Base-by-base conservation (phyloP, 371 early-diverging fungal genomes). In the Cokeromyces recurvatus region DNA sequence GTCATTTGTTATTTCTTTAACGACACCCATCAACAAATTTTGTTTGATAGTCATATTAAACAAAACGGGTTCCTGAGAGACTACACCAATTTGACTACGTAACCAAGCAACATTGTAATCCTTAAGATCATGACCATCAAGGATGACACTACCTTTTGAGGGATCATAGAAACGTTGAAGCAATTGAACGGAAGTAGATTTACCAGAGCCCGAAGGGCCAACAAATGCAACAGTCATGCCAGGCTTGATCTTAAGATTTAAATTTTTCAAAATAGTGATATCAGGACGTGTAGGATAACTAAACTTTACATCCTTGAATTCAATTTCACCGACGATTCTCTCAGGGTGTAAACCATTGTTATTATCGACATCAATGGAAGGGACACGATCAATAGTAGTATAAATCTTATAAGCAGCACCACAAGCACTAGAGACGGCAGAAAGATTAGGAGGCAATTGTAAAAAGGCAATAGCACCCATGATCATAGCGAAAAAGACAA, bases 81-180 rank as follows among this genome's bases (percentile, higher is more conserved):
- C 95, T 36, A 92, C 71, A 43, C 91, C 92, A 46, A 95, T 85
- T 42, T 79, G 82, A 43, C 72, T 67, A 14, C 94, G 88, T 12
- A 92, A 65, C 71, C 79, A 82, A 17, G 76, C 70, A 2, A 89
- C 55, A 53, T 92, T 87, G 47, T 82, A 74, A 10, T 77, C 74
- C 40, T 77, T 72, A 27, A 90, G 62, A 42, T 87, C 69, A 11
- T 66, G 60, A 29, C 92, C 91, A 62, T 93, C 92, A 10, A 93
- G 21, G 16, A 59, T 50, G 24, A 92, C 74, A 1, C 62, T 44
- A 25, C 92, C 93, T 22, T 48, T 55, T 12, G 57, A 51, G 2
- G 87, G 77, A 50, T 87, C 83, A 62, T 98, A 98, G 67, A 95
- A 94, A 42, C 98, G 90, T 62, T 92, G 88, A 24, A 94, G 44